Evolutionary conservation across 1,139 yeast species (phyloP).

Genomic region (Kodamaea arcana): DNA sequence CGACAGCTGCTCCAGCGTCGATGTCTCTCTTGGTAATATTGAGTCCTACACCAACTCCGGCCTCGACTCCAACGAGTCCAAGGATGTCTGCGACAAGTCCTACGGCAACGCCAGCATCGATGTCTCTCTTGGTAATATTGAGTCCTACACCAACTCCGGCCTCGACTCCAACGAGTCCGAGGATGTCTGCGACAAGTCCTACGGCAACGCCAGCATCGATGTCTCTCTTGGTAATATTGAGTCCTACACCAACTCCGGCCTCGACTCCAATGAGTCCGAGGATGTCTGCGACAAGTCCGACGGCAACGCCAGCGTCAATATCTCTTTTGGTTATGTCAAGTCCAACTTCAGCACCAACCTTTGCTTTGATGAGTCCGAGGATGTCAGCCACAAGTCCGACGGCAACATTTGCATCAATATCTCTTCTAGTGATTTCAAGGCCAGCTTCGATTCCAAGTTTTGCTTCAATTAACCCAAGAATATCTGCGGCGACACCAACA

Average conservation of each 20-base stretch:
- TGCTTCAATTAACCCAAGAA: constrained; percentile 4
- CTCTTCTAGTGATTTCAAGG: constrained; percentile 5
- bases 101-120: constrained; percentile 1
- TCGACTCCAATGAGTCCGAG: constrained; percentile 6
- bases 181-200: constrained; percentile 9
- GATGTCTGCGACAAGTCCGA: constrained; percentile 12
- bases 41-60: not conserved
- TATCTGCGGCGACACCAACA: constrained; percentile 17
- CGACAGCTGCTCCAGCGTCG: constrained; percentile 1
- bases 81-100: constrained; percentile 2
- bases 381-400: constrained; percentile 5
- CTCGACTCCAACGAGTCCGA: constrained; percentile 3
- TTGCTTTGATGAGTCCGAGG: constrained; percentile 6
- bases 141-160: constrained; percentile 12
- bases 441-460: constrained; percentile 4
- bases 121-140: constrained; percentile 6
- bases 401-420: constrained; percentile 4
- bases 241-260: constrained; percentile 7
- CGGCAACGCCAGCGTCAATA: constrained; percentile 12
- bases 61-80: constrained; percentile 2
- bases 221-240: constrained; percentile 8
- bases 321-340: constrained; percentile 8
- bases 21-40: constrained; percentile 2
- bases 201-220: constrained; percentile 9
- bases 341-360: constrained; percentile 8